phyloP scores from a whole-genome alignment of 176 grass and related monocot species.

The Oryza brachyantha region DNA sequence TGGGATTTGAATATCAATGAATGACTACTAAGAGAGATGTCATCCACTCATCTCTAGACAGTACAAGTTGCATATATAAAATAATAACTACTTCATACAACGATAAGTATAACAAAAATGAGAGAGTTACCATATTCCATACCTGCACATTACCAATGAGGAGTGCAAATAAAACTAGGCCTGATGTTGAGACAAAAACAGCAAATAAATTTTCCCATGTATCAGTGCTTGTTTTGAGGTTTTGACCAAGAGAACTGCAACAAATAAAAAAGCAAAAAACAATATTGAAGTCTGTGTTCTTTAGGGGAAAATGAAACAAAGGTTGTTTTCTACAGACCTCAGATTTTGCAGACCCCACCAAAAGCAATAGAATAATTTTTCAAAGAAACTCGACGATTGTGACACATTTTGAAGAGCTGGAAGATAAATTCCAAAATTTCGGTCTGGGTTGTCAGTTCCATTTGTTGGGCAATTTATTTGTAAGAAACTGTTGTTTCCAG shows the following conservation, averaged over 20 bases:
- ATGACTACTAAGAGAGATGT: not conserved
- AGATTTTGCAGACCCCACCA: constrained; percentile 99
- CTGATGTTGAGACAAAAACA: constrained; percentile 71
- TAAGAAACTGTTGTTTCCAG: constrained; percentile 46
- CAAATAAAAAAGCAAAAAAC: constrained; percentile 29
- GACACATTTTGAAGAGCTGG: constrained; percentile 61
- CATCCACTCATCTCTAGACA: not conserved
- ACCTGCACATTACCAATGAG: constrained; percentile 99
- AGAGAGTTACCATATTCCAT: not conserved
- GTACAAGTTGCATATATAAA: not conserved
- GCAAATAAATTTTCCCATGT: constrained; percentile 83
- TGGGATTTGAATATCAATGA: not conserved
- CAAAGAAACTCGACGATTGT: constrained; percentile 60
- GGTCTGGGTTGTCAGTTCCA: constrained; percentile 16
- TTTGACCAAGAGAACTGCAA: constrained; percentile 96
- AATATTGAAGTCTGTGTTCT: not conserved
- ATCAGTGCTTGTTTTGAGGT: constrained; percentile 79
- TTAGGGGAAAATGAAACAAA: not conserved
- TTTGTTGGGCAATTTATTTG: constrained; percentile 32
- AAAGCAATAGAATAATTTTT: constrained; percentile 99
- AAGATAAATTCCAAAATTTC: constrained; percentile 72
- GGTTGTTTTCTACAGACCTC: constrained; percentile 48
- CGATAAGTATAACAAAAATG: constrained; percentile 9
- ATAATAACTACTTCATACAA: not conserved
- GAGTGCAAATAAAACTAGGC: constrained; percentile 93